Evolutionary conservation across 257 asterid genomes (phyloP).

Genomic region (Mitragyna speciosa): DNA sequence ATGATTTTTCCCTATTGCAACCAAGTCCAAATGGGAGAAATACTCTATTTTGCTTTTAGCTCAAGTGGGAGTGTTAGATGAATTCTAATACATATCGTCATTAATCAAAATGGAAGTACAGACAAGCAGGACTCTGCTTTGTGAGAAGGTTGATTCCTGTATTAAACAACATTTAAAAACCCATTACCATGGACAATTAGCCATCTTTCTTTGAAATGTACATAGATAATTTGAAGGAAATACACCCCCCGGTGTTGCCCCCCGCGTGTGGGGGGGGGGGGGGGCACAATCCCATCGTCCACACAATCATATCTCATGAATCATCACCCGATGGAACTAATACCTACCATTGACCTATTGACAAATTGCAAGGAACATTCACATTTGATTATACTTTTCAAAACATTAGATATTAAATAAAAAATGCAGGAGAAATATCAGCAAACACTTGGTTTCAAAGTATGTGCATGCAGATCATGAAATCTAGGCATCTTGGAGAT

Average conservation of each 20-base stretch:
- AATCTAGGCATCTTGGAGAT: neutral
- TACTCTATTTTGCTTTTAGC: neutral
- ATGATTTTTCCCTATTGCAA: neutral
- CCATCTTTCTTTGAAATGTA: neutral
- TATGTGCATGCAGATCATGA: neutral
- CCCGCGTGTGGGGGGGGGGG: too few relatives aligned
- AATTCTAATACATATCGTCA: neutral
- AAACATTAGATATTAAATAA: neutral
- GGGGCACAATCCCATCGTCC: neutral
- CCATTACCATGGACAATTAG: neutral
- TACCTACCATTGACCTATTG: neutral
- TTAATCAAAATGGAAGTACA: neutral
- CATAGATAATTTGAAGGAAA: neutral
- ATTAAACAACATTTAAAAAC: neutral
- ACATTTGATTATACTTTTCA: neutral
- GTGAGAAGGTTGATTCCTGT: neutral
- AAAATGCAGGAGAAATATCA: neutral
- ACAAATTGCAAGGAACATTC: neutral
- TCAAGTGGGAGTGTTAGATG: neutral
- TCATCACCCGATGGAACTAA: neutral
- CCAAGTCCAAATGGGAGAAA: neutral
- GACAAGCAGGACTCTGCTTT: neutral
- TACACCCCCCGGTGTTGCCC: too few relatives aligned
- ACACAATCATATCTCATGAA: neutral
- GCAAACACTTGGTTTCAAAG: neutral